These are phyloP conservation scores for Escallonia herrerae DNA, from an alignment of 129 eudicot genomes.

Conservation along the genomic window DNA sequence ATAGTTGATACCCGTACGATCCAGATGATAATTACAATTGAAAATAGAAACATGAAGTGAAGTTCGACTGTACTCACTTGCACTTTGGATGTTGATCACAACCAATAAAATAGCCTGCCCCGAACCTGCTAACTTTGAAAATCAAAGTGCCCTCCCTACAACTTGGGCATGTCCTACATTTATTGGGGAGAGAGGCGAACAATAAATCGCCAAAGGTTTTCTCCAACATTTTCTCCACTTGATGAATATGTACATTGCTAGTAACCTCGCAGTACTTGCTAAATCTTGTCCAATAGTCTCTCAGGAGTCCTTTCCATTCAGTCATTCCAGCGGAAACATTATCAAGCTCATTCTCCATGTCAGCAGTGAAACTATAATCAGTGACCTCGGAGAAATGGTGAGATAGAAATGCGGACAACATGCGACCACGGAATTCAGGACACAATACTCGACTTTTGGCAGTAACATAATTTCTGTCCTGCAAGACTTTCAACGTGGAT, in stretches of 20 bases:
- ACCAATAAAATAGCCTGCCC: constrained; percentile 85
- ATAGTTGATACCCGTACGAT: too few relatives aligned
- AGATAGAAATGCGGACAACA: constrained; percentile 89
- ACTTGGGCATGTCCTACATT: constrained; percentile 77
- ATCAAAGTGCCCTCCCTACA: constrained; percentile 71
- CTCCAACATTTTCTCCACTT: constrained; percentile 98
- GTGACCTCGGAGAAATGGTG: constrained; percentile 86
- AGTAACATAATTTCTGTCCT: constrained; percentile 78
- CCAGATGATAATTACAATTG: too few relatives aligned
- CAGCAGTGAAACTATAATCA: constrained; percentile 94
- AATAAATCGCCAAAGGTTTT: constrained; percentile 67
- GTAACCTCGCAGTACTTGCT: constrained; percentile 71
- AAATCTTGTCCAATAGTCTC: constrained; percentile 94
- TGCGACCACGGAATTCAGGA: constrained; percentile 96
- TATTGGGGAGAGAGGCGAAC: constrained; percentile 65
- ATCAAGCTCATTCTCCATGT: constrained; percentile 95
- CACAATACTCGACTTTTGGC: constrained; percentile 45
- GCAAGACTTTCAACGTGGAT: constrained; percentile 65
- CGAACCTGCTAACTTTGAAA: constrained; percentile 87
- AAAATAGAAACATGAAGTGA: too few relatives aligned
- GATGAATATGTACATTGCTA: constrained; percentile 68
- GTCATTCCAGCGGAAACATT: constrained; percentile 94
- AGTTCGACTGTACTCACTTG: constrained; percentile 56
- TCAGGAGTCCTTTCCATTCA: constrained; percentile 91
- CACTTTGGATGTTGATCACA: constrained; percentile 94